Conservation (phyloP, 345 rosid species). For the Rhodamnia rubescens region DNA sequence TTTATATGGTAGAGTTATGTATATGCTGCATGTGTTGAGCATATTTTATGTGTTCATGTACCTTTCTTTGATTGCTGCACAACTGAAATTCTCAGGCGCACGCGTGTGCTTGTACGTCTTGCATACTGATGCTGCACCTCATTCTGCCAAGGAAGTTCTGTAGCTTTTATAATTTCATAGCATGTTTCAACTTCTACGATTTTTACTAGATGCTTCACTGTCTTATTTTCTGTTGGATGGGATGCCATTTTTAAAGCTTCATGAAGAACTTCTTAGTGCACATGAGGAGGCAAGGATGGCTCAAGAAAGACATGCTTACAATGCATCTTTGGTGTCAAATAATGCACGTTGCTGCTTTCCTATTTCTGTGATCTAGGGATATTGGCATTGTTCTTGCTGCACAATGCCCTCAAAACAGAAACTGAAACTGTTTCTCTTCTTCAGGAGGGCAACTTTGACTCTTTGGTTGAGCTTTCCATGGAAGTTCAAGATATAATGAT, state of each 20-base stretch:
- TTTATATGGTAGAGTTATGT: neutral
- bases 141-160: neutral
- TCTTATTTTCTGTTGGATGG: neutral
- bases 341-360: constrained; percentile 19
- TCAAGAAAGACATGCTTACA: constrained; percentile 36
- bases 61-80: neutral
- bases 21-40: neutral
- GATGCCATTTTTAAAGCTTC: constrained; percentile 23
- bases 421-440: neutral
- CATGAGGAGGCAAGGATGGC: constrained; percentile 48
- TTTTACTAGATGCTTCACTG: neutral
- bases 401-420: neutral
- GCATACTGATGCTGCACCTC: neutral
- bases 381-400: neutral
- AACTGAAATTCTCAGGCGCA: neutral
- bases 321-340: constrained; percentile 19
- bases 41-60: neutral
- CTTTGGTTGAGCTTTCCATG: constrained; percentile 25
- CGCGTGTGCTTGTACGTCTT: neutral
- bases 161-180: neutral
- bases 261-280: constrained; percentile 53
- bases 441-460: constrained; percentile 24
- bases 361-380: constrained; percentile 5
- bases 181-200: neutral
- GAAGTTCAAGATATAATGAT: constrained; percentile 41